A percentile compares a stretch with the other conserved stretches of the same genome.
phyloP scores from a whole-genome alignment of 2,329 filamentous ascomycete species.

The Paecilomyces variotii region DNA sequence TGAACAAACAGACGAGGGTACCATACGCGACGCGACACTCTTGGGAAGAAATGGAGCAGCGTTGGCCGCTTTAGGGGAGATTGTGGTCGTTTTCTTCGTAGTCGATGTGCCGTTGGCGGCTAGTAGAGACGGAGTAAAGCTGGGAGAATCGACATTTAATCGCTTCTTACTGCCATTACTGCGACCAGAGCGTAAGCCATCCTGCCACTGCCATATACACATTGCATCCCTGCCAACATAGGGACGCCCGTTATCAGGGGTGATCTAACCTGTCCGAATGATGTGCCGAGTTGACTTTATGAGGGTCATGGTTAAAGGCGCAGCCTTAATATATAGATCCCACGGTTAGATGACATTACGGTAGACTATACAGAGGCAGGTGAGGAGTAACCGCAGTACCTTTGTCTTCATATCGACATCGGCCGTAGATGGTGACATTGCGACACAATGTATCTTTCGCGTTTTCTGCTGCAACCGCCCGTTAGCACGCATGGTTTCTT shows the following conservation, averaged over 20 bases:
- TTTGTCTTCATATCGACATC: constrained; percentile 85
- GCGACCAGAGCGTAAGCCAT: constrained; percentile 12
- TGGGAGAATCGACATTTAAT: constrained; percentile 91
- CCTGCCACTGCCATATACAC: constrained; percentile 1
- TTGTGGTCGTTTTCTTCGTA: constrained; percentile 59
- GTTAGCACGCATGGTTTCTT: constrained; percentile 2
- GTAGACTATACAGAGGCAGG: constrained; percentile 1
- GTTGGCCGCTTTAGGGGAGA: constrained; percentile 84
- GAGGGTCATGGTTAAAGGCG: constrained; percentile 78
- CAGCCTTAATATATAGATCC: constrained; percentile 45
- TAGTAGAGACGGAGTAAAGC: constrained; percentile 66
- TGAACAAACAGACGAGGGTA: constrained; percentile 4
- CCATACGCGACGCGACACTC: constrained; percentile 31
- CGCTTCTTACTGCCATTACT: constrained; percentile 50
- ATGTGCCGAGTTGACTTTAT: constrained; percentile 46
- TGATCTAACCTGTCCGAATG: constrained; percentile 31
- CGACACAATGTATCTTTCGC: constrained; percentile 82
- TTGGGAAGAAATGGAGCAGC: constrained; percentile 56
- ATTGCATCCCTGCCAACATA: not conserved
- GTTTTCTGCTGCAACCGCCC: constrained; percentile 48
- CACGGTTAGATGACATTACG: constrained; percentile 12
- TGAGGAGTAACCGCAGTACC: constrained; percentile 36
- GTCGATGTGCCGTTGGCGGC: constrained; percentile 30
- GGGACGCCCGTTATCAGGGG: constrained; percentile 1
- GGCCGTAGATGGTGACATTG: constrained; percentile 87